Conservation (phyloP, 2,329 filamentous ascomycete species). For the Alternaria triticimaculans region DNA sequence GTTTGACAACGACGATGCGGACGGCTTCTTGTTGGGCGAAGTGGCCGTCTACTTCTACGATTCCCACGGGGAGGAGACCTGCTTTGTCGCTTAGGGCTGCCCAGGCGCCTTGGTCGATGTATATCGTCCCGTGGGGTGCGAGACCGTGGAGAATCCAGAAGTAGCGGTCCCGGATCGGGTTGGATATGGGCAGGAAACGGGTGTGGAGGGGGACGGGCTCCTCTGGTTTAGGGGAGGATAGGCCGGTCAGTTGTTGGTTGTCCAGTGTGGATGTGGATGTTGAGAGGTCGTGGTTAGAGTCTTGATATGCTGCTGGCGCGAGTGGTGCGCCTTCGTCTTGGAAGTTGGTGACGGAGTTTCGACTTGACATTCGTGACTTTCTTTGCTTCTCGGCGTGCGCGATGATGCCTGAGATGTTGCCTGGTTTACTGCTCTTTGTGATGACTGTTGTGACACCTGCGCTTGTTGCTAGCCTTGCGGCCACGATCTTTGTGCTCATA, state of each 20-base stretch:
- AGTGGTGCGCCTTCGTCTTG: conserved; percentile 33
- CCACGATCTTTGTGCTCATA: conserved; percentile 97
- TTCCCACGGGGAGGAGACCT: conserved; percentile 86
- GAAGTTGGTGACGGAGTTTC: conserved; percentile 40
- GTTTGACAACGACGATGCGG: conserved; percentile 79
- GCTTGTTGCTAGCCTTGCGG: conserved; percentile 88
- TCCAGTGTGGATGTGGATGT: conserved; percentile 30
- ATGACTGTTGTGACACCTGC: conserved; percentile 96
- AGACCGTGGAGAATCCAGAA: conserved; percentile 91
- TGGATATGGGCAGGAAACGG: conserved; percentile 76
- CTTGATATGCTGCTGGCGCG: conserved; percentile 29
- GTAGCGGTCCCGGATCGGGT: conserved; percentile 15
- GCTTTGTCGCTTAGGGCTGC: conserved; percentile 81
- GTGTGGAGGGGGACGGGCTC: conserved; percentile 74
- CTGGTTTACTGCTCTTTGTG: conserved; percentile 89
- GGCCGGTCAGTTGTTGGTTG: conserved; percentile 38
- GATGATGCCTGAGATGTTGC: conserved; percentile 88
- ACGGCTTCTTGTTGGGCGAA: conserved; percentile 96
- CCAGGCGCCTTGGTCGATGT: conserved; percentile 90
- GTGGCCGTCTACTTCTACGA: conserved; percentile 84
- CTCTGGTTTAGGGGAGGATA: conserved; percentile 32
- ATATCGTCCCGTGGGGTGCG: conserved; percentile 86
- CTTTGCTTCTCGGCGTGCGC: conserved; percentile 74
- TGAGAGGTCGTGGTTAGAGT: conserved; percentile 28
- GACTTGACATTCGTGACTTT: conserved; percentile 40